Conservation (phyloP, 305 asterid genomes). For the Fraxinus ornus region DNA sequence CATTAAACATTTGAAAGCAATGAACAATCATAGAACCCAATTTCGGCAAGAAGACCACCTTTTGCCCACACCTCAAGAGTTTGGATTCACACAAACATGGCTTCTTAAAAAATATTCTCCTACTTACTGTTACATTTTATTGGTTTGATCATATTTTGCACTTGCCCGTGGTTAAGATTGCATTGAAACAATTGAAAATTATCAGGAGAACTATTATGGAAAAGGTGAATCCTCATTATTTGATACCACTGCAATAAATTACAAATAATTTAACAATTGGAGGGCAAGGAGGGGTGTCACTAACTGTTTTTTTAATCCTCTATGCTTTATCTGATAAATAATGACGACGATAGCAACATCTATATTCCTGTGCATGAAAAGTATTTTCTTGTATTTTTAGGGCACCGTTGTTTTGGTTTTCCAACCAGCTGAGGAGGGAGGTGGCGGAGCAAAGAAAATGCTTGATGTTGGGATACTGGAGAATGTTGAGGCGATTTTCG, state of each 20-base stretch:
- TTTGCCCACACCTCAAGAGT: not conserved
- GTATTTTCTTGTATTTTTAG: conserved; percentile 27
- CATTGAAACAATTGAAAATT: not conserved
- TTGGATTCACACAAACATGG: not conserved
- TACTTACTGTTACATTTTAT: not conserved
- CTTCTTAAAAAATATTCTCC: not conserved
- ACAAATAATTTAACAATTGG: not conserved
- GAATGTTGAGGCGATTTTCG: conserved; percentile 61
- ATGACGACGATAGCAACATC: not conserved
- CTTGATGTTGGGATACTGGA: conserved; percentile 49
- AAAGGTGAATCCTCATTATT: not conserved
- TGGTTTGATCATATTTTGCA: not conserved
- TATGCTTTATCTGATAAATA: not conserved
- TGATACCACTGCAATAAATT: not conserved
- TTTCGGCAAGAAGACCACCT: not conserved
- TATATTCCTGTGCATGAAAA: not conserved
- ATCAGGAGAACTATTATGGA: not conserved
- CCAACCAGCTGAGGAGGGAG: conserved; percentile 80
- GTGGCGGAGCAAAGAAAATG: conserved; percentile 72
- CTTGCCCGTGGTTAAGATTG: not conserved
- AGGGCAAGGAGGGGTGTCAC: not conserved
- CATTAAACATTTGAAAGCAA: not conserved
- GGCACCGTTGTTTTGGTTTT: conserved; percentile 65
- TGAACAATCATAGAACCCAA: not conserved
- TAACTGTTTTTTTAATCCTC: not conserved